Base-by-base conservation (phyloP, 208 protist genomes). In the Strigomonas galati region DNA sequence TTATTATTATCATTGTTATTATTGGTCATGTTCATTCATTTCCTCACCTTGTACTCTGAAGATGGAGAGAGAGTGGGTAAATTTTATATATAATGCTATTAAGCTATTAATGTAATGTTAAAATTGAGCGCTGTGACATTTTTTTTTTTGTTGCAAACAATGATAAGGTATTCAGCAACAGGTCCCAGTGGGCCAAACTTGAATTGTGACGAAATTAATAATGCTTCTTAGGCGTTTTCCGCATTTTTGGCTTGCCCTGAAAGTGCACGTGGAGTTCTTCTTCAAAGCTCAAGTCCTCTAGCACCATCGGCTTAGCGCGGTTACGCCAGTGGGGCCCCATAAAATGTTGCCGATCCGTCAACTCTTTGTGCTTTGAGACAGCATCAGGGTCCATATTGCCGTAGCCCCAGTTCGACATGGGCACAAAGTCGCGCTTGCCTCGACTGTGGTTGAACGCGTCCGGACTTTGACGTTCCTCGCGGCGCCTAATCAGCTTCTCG, bases 301-400 rank as follows among this genome's bases (percentile, higher is more conserved):
- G 67, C 19, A 91, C 67, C 79, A 89, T 87, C 51, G 87, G 88
- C 61, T 87, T 94, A 0, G 87, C 79, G 4, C 82, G 79, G 55
- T 90, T 85, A 12, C 87, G 83, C 88, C 87, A 94, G 67, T 94
- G 85, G 4, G 91, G 88, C 15, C 87, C 87, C 69, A 94, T 93
- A 27, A 94, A 93, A 52, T 92, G 84, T 62, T 96, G 88, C 17
- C 82, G 74, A 48, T 94, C 87, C 12, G 81, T 87, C 30, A 94
- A 65, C 68, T 95, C 87, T 72, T 96, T 96, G 79, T 96, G 87
- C 70, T 84, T 81, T 31, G 82, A 74, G 5, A 92, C 76, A 5
- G 84, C 86, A 46, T 96, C 91, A 0, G 91, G 91, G 65, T 96
- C 91, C 81, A 96, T 94, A 62, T 96, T 96, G 10, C 78, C 79